Evolutionary conservation across 148 eudicot species (phyloP), one percentile per base, ranked within the genome.

Genomic region (Nyssa sinensis): DNA sequence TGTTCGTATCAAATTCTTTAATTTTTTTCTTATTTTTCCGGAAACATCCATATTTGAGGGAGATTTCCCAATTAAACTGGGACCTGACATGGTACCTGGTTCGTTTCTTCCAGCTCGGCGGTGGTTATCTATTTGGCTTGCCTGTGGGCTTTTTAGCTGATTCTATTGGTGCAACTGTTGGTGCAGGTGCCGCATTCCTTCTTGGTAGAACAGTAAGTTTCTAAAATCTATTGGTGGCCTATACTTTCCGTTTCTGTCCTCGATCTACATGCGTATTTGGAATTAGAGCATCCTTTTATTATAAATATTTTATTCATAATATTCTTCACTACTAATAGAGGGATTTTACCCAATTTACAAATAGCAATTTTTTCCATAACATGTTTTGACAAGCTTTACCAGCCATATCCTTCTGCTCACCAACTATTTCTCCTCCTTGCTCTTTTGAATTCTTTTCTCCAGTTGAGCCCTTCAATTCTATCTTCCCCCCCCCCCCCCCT

Each of bases 61-160:
- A n/a, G n/a, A n/a, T n/a, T n/a, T n/a, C n/a, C n/a, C n/a, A n/a
- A n/a, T n/a, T n/a, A n/a, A n/a, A n/a, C n/a, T n/a, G n/a, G n/a
- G n/a, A n/a, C n/a, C n/a, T n/a, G n/a, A n/a, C n/a, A n/a, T n/a
- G n/a, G n/a, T n/a, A n/a, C n/a, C n/a, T n/a, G n/a, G n/a, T n/a
- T n/a, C n/a, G n/a, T n/a, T 25, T 76, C 60, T 62, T 72, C 79
- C 92, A 94, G 97, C 90, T 94, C 12, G 98, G 98, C 70, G 98
- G 97, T 73, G 98, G 98, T 78, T 94, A 92, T 83, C 92, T 94
- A 29, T 94, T 87, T 82, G 98, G 98, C 55, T 84, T 94, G 87
- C 87, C 87, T 67, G 78, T 94, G 78, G 98, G 97, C 32, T 90
- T 94, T 84, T 63, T 89, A 74, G 88, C 98, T 78, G 97, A 94